These are phyloP conservation scores for Alternaria angustiovoidea DNA, from an alignment of 2,329 filamentous ascomycete species.

Conservation along the genomic window DNA sequence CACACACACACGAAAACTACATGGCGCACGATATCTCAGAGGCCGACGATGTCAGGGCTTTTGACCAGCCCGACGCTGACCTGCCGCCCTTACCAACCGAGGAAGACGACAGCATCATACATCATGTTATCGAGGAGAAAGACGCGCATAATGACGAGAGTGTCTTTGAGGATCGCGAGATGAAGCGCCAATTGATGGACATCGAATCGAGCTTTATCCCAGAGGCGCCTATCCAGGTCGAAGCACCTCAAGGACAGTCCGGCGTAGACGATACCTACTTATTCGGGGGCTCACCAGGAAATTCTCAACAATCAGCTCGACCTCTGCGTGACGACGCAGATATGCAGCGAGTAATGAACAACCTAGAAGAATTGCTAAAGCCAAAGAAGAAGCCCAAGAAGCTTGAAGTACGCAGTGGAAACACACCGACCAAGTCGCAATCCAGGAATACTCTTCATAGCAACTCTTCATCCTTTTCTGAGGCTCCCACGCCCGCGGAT, in stretches of 20 bases:
- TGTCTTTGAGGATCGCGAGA: constrained; percentile 64
- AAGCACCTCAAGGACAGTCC: constrained; percentile 29
- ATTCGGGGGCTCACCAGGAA: constrained; percentile 51
- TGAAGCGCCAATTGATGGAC: constrained; percentile 67
- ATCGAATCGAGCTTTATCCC: constrained; percentile 71
- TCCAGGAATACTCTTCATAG: constrained; percentile 21
- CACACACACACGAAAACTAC: constrained; percentile 21
- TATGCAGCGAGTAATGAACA: constrained; percentile 27
- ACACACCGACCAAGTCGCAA: constrained; percentile 23
- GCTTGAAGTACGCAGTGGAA: constrained; percentile 28
- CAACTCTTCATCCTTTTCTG: constrained; percentile 41
- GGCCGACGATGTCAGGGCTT: constrained; percentile 43
- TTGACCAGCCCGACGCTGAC: constrained; percentile 48
- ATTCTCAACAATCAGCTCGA: constrained; percentile 30
- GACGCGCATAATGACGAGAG: constrained; percentile 49
- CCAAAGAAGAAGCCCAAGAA: constrained; percentile 36
- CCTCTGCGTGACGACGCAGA: constrained; percentile 15
- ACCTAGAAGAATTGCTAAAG: constrained; percentile 26
- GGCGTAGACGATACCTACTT: constrained; percentile 59
- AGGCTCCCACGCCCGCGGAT: constrained; percentile 51
- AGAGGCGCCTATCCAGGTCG: constrained; percentile 55
- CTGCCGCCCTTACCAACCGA: constrained; percentile 52
- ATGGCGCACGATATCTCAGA: constrained; percentile 41
- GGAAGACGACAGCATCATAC: constrained; percentile 52
- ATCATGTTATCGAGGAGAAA: constrained; percentile 39